Percentiles rank a stretch among this genome's conserved stretches.
phyloP scores from a whole-genome alignment of 768 basidiomycete genomes.

The Psilocybe tampanensis region DNA sequence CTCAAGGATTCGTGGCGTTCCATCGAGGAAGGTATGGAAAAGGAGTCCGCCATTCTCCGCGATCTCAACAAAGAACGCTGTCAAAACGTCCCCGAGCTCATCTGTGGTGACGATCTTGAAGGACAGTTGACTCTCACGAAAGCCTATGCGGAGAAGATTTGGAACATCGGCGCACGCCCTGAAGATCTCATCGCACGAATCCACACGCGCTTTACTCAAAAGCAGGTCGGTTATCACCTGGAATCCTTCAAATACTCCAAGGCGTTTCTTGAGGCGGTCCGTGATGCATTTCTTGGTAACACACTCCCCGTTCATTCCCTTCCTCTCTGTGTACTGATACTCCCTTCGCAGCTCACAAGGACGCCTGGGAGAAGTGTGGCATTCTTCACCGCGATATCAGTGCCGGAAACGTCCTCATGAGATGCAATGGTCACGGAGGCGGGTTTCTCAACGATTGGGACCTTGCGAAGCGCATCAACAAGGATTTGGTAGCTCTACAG shows the following conservation, averaged over 20 bases:
- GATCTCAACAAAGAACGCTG: neutral
- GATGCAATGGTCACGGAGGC: neutral
- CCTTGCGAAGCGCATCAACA: neutral
- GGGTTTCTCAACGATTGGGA: neutral
- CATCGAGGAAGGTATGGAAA: neutral
- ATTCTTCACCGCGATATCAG: neutral
- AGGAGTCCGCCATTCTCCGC: neutral
- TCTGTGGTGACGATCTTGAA: neutral
- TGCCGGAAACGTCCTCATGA: neutral
- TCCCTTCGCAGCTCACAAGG: neutral
- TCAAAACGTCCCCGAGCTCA: neutral
- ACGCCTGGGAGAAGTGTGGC: neutral
- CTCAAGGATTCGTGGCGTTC: neutral
- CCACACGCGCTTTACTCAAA: neutral
- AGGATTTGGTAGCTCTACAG: neutral
- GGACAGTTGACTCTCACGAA: neutral
- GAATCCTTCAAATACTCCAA: neutral
- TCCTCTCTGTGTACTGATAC: neutral
- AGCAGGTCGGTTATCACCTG: neutral
- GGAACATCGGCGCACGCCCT: neutral
- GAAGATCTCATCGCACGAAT: neutral
- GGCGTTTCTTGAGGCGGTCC: neutral
- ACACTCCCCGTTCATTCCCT: neutral
- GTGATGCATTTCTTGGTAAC: neutral
- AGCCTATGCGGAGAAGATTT: neutral